phyloP scores from a whole-genome alignment of 2,329 filamentous ascomycete genomes.

The Dactylonectria macrodidyma region DNA sequence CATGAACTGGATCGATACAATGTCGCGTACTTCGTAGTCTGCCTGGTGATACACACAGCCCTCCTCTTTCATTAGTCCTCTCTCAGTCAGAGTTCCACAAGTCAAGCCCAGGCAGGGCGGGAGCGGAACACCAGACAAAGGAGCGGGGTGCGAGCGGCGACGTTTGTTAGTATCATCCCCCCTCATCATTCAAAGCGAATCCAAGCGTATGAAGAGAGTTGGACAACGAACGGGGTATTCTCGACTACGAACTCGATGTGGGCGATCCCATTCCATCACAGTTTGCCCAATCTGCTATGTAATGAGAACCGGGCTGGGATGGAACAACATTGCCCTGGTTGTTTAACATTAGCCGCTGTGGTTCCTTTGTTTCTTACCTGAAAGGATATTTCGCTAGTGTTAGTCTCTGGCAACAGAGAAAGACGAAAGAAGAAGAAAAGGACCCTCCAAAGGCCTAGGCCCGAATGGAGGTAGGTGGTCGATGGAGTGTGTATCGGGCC shows the following conservation, averaged over 20 bases:
- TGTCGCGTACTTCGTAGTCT: neutral
- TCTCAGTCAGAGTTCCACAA: constrained; percentile 17
- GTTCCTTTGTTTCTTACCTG: constrained; percentile 18
- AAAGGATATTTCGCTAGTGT: constrained; percentile 12
- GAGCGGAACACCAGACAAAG: neutral
- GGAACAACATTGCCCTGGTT: constrained; percentile 32
- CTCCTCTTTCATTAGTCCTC: neutral
- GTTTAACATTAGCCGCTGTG: constrained; percentile 29
- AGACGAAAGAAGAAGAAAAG: constrained; percentile 23
- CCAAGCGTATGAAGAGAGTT: neutral
- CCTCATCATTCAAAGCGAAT: neutral
- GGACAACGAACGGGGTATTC: constrained; percentile 17
- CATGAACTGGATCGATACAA: constrained; percentile 21
- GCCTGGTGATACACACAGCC: neutral
- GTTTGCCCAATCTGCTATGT: neutral
- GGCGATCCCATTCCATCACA: constrained; percentile 44
- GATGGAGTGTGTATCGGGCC: neutral
- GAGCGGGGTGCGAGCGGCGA: constrained; percentile 10
- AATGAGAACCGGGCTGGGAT: constrained; percentile 31
- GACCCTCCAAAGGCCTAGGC: constrained; percentile 29
- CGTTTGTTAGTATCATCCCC: neutral
- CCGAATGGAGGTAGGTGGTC: neutral
- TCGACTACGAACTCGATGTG: constrained; percentile 24
- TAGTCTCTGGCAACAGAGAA: constrained; percentile 11
- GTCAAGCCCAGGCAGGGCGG: constrained; percentile 7